Evolutionary conservation across 805 yeast species (phyloP), one percentile per base, ranked within the genome.

Genomic region (Saccharomycopsis selenospora): DNA sequence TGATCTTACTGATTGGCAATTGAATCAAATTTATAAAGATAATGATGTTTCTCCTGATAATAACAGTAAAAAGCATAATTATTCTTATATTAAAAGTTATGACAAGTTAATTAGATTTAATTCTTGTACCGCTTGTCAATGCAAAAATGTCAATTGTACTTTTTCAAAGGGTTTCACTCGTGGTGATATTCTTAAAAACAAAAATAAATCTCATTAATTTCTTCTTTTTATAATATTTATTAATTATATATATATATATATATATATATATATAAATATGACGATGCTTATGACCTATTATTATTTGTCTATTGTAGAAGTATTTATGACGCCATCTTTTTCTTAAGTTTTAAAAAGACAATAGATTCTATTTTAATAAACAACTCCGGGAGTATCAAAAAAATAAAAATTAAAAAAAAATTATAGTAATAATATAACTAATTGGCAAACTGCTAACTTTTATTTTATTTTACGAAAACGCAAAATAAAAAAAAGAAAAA

Each of bases 161-260:
- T 81, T 80, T 57, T 73, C 82, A 29, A 80, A 77, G 59, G 88
- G 87, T 2, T 77, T 77, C 58, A 80, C 85, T 5, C 76, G 80
- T 59, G 78, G 76, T 54, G 85, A 79, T 57, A 76, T 77, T 11
- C 61, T 66, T 45, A 66, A 63, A 33, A 33, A 20, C 18, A 33
- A 33, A 14, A 14, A 33, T 20, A 33, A 20, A 6, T 27, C 10
- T 6, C 17, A 10, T 33, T 14, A 33, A 14, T 33, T 33, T 14
- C n/a, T 14, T 33, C n/a, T 33, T 33, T 14, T 33, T 33, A 33
- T 20, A 5, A 33, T 33, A 33, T 33, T 14, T 27, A 27, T 11
- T 33, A 14, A 33, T 10, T 33, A 33, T 33, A 27, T 27, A 27
- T 7, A 27, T 11, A 27, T 7, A 11, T 27, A 27, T 27, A 11